Conservation (phyloP, 2,329 filamentous ascomycete species). For the Fusarium penzigii region DNA sequence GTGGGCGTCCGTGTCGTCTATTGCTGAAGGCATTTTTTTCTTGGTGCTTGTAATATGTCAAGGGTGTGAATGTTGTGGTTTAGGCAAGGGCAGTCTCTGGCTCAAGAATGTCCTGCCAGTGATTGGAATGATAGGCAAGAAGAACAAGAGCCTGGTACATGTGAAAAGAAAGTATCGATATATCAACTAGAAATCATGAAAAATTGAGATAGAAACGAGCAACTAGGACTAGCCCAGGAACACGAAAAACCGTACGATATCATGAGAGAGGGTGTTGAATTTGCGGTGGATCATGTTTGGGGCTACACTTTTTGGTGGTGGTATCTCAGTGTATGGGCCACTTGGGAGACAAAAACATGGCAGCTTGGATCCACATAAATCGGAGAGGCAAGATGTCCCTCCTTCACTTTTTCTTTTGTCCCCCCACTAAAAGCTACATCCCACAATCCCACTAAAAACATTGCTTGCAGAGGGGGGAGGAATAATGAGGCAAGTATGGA, state of each 20-base stretch:
- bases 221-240: constrained; percentile 2
- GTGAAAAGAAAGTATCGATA: too few species aligned
- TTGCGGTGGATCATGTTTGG: not conserved
- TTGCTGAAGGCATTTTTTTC: constrained; percentile 22
- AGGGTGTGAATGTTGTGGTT: constrained; percentile 1
- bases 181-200: too few species aligned
- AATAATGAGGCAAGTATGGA: too few species aligned
- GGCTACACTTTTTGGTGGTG: not conserved
- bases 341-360: too few species aligned
- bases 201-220: not conserved
- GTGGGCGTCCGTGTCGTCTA: constrained; percentile 6
- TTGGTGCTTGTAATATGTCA: not conserved
- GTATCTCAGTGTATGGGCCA: not conserved
- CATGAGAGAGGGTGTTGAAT: not conserved
- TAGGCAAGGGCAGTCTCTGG: not conserved
- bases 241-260: not conserved
- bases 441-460: too few species aligned
- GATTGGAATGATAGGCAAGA: not conserved
- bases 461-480: too few species aligned
- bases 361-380: too few species aligned
- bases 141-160: not conserved
- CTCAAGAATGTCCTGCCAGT: not conserved
- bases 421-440: too few species aligned
- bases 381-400: too few species aligned
- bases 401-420: too few species aligned